Evolutionary conservation across 192 early-diverging fungal genomes (phyloP), one percentile per base, ranked within the genome.

Genomic region (Paraglomus occultum): DNA sequence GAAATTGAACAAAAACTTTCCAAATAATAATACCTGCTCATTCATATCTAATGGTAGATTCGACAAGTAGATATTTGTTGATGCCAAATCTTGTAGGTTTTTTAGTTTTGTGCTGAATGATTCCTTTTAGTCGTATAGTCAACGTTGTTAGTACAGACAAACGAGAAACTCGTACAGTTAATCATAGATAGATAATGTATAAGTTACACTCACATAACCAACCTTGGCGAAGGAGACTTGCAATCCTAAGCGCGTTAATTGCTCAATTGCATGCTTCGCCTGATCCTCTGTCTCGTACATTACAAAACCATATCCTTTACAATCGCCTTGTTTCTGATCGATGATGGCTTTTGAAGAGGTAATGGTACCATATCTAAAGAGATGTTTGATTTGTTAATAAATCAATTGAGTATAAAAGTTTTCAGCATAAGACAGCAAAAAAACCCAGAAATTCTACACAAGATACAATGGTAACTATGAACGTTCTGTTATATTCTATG

Each of bases 221-320:
- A 90, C 86, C 74, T 81, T 84, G 1, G 93, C 93, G 85, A 92
- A 80, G 2, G 87, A 88, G n/a, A 86, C 88, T 64, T 89, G 86
- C 46, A 86, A 81, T 6, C 91, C 92, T 69, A 81, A 66, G 6
- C 74, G 74, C 23, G 79, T 84, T 20, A 95, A 78, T 17, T 83
- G 92, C 51, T 81, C 78, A 67, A 95, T 91, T 20, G 92, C 92
- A 11, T 63, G 31, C 23, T 80, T 67, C 0, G 91, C 89, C 61
- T 91, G 84, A 10, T 82, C 83, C 20, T 80, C 87, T 1, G 83
- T 87, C 49, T 88, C 84, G 78, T 89, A 95, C 85, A 92, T 89
- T 31, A 92, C 89, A 72, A 95, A 95, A 9, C 94, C 94, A 77
- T 91, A 95, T 5, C 92, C 92, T 75, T 93, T 94, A 73, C 94